Evolutionary conservation across 2,329 filamentous ascomycete species (phyloP).

Genomic region (Metarhizium rileyi): DNA sequence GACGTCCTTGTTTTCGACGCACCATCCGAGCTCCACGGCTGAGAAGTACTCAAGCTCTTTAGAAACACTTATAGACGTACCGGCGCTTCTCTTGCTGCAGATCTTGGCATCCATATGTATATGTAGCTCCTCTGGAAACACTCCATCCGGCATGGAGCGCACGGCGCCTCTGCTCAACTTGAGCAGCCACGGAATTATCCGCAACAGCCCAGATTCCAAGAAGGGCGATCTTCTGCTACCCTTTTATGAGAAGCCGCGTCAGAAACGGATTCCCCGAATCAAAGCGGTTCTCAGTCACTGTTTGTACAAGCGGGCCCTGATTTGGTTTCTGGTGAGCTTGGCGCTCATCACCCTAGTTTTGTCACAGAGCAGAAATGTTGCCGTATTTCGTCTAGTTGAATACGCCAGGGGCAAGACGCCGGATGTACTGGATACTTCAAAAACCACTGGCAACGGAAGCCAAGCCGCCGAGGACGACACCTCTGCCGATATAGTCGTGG

Average conservation of each 20-base stretch:
- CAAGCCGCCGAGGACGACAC: neutral
- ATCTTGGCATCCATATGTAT: neutral
- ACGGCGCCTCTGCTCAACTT: constrained; percentile 22
- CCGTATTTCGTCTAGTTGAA: constrained; percentile 5
- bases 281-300: constrained; percentile 40
- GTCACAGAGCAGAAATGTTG: constrained; percentile 22
- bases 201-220: constrained; percentile 17
- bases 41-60: neutral
- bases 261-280: constrained; percentile 30
- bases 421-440: neutral
- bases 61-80: neutral
- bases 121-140: neutral
- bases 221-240: constrained; percentile 25
- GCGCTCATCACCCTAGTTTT: constrained; percentile 31
- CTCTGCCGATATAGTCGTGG: neutral
- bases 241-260: constrained; percentile 19
- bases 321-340: constrained; percentile 37
- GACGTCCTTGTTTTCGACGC: neutral
- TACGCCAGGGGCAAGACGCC: neutral
- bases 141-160: constrained; percentile 16
- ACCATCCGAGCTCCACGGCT: neutral
- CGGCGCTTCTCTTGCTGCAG: neutral
- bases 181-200: constrained; percentile 25
- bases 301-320: constrained; percentile 40
- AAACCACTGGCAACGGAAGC: neutral